These are phyloP conservation scores for Suhomyces kunorum DNA, from an alignment of 1,139 yeast genomes.

Conservation along the genomic window DNA sequence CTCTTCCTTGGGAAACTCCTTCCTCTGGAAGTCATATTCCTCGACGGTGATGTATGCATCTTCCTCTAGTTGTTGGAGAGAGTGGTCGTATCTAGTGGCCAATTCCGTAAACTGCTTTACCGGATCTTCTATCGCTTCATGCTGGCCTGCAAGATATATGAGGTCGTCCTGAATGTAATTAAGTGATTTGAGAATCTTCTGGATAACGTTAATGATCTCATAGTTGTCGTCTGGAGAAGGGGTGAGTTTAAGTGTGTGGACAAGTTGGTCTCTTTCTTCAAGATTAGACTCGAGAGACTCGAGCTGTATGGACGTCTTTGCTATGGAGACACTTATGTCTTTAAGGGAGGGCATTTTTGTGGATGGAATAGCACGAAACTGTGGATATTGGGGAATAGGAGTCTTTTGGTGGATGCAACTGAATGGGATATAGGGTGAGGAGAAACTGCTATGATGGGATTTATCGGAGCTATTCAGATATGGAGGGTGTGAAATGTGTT, in stretches of 20 bases:
- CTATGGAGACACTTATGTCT: conserved; percentile 14
- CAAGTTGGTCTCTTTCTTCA: conserved; percentile 54
- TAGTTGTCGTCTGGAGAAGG: conserved; percentile 57
- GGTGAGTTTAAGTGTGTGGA: conserved; percentile 41
- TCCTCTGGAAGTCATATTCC: conserved; percentile 34
- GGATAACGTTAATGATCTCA: conserved; percentile 49
- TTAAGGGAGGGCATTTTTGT: conserved; percentile 13
- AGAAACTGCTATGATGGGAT: no score
- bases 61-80: conserved; percentile 24
- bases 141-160: conserved; percentile 7
- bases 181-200: conserved; percentile 34
- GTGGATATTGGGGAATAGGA: not conserved
- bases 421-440: no score
- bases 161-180: conserved; percentile 39
- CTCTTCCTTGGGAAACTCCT: conserved; percentile 9
- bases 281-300: conserved; percentile 26
- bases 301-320: conserved; percentile 16
- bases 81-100: conserved; percentile 22
- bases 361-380: no score
- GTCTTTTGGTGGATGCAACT: no score
- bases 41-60: conserved; percentile 37
- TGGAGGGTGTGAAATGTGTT: no score
- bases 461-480: no score
- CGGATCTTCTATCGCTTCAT: conserved; percentile 4
- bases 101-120: conserved; percentile 17